phyloP scores from a whole-genome alignment of 2,329 filamentous ascomycete species.

The Periglandula ipomoeae region DNA sequence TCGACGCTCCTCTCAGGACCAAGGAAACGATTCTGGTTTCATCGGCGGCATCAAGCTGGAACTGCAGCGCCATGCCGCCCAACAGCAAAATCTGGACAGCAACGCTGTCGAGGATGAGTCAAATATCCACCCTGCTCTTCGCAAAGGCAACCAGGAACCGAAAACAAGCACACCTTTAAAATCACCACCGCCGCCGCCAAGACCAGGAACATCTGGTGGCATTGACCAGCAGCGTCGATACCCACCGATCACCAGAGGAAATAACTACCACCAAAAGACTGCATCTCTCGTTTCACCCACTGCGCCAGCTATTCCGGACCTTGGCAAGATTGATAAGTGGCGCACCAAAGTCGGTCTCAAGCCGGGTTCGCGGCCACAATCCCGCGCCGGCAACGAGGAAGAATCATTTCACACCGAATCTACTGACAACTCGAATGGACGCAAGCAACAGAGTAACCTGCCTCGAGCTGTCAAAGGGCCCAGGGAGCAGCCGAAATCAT shows the following conservation, averaged over 20 bases:
- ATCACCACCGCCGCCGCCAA: conserved; percentile 12
- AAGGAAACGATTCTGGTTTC: conserved; percentile 24
- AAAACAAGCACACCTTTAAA: conserved; percentile 21
- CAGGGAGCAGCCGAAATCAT: background rate
- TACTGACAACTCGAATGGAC: background rate
- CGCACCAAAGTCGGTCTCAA: conserved; percentile 18
- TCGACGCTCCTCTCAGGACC: conserved; percentile 23
- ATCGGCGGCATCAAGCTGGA: conserved; percentile 33
- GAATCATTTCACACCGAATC: background rate
- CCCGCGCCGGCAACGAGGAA: background rate
- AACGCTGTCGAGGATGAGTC: conserved; percentile 17
- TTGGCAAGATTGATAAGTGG: conserved; percentile 25
- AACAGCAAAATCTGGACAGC: conserved; percentile 19
- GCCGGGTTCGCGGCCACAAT: conserved; percentile 2
- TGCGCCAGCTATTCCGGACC: conserved; percentile 20
- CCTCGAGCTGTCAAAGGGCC: background rate
- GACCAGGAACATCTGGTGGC: conserved; percentile 8
- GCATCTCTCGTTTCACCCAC: conserved; percentile 20
- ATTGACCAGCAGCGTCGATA: conserved; percentile 22
- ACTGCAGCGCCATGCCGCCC: conserved; percentile 25
- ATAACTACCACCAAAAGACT: conserved; percentile 14
- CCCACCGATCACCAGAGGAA: conserved; percentile 28
- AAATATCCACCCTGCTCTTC: conserved; percentile 26
- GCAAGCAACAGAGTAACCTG: background rate
- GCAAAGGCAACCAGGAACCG: conserved; percentile 16